Evolutionary conservation across 2,329 filamentous ascomycete species (phyloP).

Genomic region (Phyllosticta citrichinensis): DNA sequence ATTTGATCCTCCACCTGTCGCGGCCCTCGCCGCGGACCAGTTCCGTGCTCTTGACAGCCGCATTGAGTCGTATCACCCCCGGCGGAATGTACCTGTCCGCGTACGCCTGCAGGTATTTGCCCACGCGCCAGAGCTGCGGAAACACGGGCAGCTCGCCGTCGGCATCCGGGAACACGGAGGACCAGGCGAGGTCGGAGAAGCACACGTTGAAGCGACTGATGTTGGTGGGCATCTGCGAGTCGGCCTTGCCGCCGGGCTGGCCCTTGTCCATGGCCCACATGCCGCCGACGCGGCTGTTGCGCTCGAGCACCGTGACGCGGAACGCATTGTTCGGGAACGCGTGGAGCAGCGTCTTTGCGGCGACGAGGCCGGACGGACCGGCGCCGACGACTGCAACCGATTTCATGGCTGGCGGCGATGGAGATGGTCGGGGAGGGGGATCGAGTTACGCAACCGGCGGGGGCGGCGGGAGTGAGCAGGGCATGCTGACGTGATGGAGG

Average conservation of each 20-base stretch:
- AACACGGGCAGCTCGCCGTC: conserved; percentile 45
- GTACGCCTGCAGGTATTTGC: conserved; percentile 61
- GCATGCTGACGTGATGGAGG: neutral
- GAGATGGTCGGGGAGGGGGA: neutral
- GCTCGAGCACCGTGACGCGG: conserved; percentile 61
- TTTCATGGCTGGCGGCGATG: conserved; percentile 15
- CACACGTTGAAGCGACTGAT: conserved; percentile 65
- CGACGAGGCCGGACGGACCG: conserved; percentile 35
- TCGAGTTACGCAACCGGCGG: neutral
- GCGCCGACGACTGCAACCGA: conserved; percentile 34
- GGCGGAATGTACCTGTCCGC: conserved; percentile 44
- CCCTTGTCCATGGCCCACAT: conserved; percentile 55
- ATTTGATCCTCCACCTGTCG: conserved; percentile 30
- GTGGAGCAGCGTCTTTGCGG: conserved; percentile 56
- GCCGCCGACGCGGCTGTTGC: conserved; percentile 56
- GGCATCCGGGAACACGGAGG: conserved; percentile 20
- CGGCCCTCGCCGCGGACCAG: conserved; percentile 13
- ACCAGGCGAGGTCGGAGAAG: conserved; percentile 59
- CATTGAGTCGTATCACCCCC: conserved; percentile 41
- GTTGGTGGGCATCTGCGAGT: conserved; percentile 52
- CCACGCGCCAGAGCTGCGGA: conserved; percentile 68
- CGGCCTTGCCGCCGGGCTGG: conserved; percentile 50
- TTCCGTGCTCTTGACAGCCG: conserved; percentile 23
- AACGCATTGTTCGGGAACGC: conserved; percentile 48
- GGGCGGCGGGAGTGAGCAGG: neutral